A percentile compares a stretch with the other conserved stretches of the same genome.
These are phyloP conservation scores for Peterozyma xylosa DNA, from an alignment of 805 yeast species.

Conservation along the genomic window DNA sequence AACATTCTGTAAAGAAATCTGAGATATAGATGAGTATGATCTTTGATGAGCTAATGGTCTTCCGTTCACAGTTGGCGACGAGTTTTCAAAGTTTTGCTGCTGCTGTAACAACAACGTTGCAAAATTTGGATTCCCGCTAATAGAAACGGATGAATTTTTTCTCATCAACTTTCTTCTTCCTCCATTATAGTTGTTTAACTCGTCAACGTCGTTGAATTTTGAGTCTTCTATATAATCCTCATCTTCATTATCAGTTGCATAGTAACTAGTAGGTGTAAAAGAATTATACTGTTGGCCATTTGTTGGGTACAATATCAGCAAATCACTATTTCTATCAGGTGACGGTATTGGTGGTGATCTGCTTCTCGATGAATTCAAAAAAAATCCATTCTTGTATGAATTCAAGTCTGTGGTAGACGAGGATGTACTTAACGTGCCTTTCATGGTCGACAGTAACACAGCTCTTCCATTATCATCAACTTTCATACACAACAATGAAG, in stretches of 20 bases:
- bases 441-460: conserved; percentile 3
- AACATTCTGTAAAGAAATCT: neutral
- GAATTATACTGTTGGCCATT: neutral
- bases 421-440: conserved; percentile 1
- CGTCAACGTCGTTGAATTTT: neutral
- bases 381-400: neutral
- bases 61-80: neutral
- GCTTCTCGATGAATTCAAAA: conserved; percentile 4
- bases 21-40: conserved; percentile 2
- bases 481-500: conserved; percentile 2
- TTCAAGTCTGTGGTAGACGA: conserved; percentile 4
- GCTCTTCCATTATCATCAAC: conserved; percentile 8
- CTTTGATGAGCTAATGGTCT: conserved; percentile 2
- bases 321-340: neutral
- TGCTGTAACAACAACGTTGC: conserved; percentile 1
- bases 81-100: neutral
- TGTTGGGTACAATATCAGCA: neutral
- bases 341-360: conserved; percentile 4
- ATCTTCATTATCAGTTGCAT: conserved; percentile 8
- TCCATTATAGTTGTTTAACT: conserved; percentile 2
- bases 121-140: conserved; percentile 6
- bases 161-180: conserved; percentile 5
- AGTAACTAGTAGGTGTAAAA: conserved; percentile 4
- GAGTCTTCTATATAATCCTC: neutral
- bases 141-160: conserved; percentile 6